phyloP scores from a whole-genome alignment of 495 filamentous ascomycete genomes.

The Neurospora tetrasperma region DNA sequence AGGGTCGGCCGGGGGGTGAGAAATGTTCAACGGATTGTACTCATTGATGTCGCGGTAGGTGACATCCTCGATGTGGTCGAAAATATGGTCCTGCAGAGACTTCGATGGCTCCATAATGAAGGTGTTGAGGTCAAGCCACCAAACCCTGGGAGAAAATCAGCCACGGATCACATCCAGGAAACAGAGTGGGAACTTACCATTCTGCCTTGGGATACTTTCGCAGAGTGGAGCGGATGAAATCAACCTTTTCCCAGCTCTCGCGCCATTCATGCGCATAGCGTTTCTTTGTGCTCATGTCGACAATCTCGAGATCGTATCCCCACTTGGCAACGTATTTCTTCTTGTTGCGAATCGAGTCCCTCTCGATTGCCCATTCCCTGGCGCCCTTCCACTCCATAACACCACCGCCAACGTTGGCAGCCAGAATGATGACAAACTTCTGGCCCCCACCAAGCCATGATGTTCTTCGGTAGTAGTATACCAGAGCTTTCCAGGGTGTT shows the following conservation, averaged over 20 bases:
- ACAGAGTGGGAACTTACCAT: constrained; percentile 52
- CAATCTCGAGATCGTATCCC: constrained; percentile 94
- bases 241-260: constrained; percentile 98
- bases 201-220: constrained; percentile 90
- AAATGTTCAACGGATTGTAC: constrained; percentile 92
- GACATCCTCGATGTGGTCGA: constrained; percentile 61
- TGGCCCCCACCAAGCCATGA: constrained; percentile 63
- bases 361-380: constrained; percentile 94
- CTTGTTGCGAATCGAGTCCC: constrained; percentile 93
- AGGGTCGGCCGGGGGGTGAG: constrained; percentile 59
- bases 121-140: constrained; percentile 98
- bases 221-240: constrained; percentile 84
- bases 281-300: constrained; percentile 98
- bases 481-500: constrained; percentile 21
- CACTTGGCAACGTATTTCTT: constrained; percentile 73
- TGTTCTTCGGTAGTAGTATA: constrained; percentile 39
- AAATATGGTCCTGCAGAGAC: constrained; percentile 83
- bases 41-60: constrained; percentile 94
- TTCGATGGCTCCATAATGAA: constrained; percentile 95
- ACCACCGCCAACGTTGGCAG: constrained; percentile 87
- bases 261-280: constrained; percentile 98
- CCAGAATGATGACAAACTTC: constrained; percentile 89
- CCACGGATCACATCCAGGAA: background rate
- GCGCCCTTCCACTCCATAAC: constrained; percentile 99
- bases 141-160: constrained; percentile 60